phyloP scores from a whole-genome alignment of 2,329 filamentous ascomycete genomes.

The Dactylellina haptotyla region DNA sequence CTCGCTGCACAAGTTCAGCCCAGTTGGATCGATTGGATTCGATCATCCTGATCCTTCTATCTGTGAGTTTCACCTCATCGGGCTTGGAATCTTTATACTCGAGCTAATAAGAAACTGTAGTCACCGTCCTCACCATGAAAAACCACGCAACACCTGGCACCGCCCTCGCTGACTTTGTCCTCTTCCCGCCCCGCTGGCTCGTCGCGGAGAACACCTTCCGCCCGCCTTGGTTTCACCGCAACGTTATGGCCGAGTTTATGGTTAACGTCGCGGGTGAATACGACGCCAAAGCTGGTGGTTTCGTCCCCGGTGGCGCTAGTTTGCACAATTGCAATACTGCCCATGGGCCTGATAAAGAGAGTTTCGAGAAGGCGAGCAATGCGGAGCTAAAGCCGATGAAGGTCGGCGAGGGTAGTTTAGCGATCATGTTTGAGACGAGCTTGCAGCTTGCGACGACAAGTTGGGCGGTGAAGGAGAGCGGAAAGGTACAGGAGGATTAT shows the following conservation, averaged over 20 bases:
- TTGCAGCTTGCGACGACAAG: constrained; percentile 78
- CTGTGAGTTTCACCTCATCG: constrained; percentile 60
- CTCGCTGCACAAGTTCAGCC: constrained; percentile 79
- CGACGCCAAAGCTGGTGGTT: constrained; percentile 69
- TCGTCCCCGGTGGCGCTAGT: constrained; percentile 71
- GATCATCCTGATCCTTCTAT: constrained; percentile 83
- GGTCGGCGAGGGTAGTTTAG: constrained; percentile 69
- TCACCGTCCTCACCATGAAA: constrained; percentile 72
- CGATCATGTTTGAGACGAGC: constrained; percentile 62
- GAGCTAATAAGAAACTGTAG: constrained; percentile 2
- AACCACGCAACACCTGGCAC: constrained; percentile 69
- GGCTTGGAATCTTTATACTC: background rate
- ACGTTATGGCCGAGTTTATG: constrained; percentile 75
- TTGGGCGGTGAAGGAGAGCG: constrained; percentile 76
- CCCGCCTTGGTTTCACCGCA: constrained; percentile 73
- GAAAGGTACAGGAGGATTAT: constrained; percentile 77
- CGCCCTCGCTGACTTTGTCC: constrained; percentile 73
- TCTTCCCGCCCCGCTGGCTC: constrained; percentile 73
- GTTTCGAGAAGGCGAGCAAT: constrained; percentile 68
- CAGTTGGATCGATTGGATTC: constrained; percentile 76
- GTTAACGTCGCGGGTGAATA: constrained; percentile 71
- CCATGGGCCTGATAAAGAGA: constrained; percentile 70
- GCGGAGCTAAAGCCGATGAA: constrained; percentile 68
- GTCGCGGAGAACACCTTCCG: constrained; percentile 71
- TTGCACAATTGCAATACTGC: constrained; percentile 78